Conservation (phyloP, 768 basidiomycete species). For the Suillus bovinus region DNA sequence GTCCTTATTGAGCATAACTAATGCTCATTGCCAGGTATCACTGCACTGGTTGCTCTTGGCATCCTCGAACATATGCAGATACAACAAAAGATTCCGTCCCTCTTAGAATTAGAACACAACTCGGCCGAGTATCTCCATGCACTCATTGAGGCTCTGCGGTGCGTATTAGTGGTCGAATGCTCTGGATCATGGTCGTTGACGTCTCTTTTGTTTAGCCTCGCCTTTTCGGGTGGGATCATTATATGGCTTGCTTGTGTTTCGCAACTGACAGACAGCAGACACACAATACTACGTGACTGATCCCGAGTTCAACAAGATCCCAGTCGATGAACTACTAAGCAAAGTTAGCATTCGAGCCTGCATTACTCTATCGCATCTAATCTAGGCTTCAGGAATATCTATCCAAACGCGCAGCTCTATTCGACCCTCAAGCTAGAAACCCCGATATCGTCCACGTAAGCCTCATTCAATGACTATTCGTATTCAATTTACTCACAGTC, state of each 20-base stretch:
- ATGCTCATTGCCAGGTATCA: constrained; percentile 55
- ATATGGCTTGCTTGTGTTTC: neutral
- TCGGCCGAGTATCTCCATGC: constrained; percentile 87
- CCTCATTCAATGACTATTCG: constrained; percentile 8
- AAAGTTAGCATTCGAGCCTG: constrained; percentile 48
- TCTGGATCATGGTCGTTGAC: neutral
- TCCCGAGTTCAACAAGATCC: constrained; percentile 75
- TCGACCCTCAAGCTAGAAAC: constrained; percentile 68
- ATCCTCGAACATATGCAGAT: constrained; percentile 87
- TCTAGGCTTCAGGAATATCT: constrained; percentile 70
- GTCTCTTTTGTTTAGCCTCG: constrained; percentile 42
- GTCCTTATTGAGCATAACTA: constrained; percentile 2
- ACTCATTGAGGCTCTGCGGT: constrained; percentile 85
- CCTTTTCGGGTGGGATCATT: constrained; percentile 67
- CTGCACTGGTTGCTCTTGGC: constrained; percentile 89
- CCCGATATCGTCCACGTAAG: constrained; percentile 66
- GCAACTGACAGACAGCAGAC: constrained; percentile 43
- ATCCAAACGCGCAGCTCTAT: constrained; percentile 72
- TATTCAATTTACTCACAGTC: constrained; percentile 13
- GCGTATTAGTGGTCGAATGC: constrained; percentile 19
- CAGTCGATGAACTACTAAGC: constrained; percentile 81
- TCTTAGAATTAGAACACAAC: constrained; percentile 86
- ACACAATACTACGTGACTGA: constrained; percentile 92
- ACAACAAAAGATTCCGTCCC: constrained; percentile 63
- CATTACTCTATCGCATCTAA: constrained; percentile 5